A percentile compares a stretch with the other conserved stretches of the same genome.
These are phyloP conservation scores for Dinochytrium kinnereticum DNA, from an alignment of 371 early-diverging fungal genomes.

Conservation along the genomic window DNA sequence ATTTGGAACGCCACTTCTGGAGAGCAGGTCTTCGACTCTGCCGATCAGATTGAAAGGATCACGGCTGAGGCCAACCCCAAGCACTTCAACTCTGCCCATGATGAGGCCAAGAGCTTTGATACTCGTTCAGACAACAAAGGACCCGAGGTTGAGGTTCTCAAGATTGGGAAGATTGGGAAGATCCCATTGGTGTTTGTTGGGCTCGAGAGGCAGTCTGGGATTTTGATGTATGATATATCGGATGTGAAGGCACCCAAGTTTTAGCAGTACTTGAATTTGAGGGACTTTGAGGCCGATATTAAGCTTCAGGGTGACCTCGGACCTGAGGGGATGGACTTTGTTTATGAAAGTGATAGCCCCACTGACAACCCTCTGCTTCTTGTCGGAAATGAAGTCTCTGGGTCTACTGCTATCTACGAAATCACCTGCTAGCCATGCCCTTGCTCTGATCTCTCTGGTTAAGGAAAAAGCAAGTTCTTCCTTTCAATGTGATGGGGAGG, in stretches of 20 bases:
- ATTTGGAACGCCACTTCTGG: constrained; percentile 12
- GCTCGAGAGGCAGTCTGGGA: constrained; percentile 11
- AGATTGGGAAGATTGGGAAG: constrained; percentile 4
- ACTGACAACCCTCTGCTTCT: constrained; percentile 15
- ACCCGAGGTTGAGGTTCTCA: constrained; percentile 11
- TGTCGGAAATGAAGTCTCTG: constrained; percentile 19
- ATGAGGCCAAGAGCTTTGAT: constrained; percentile 12
- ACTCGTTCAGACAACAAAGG: constrained; percentile 11
- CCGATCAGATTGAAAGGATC: not conserved
- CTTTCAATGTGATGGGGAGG: too few species aligned
- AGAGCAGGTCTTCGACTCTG: constrained; percentile 9
- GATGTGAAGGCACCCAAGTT: constrained; percentile 1
- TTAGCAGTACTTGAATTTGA: constrained; percentile 2
- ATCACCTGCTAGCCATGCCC: constrained; percentile 14
- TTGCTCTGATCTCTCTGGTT: too few species aligned
- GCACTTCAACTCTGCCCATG: constrained; percentile 14
- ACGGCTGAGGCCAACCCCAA: not conserved
- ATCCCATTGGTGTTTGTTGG: constrained; percentile 9
- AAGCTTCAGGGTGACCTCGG: constrained; percentile 13
- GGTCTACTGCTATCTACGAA: constrained; percentile 16
- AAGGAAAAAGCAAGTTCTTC: too few species aligned
- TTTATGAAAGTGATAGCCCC: constrained; percentile 3
- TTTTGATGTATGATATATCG: constrained; percentile 18
- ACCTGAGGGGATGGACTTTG: constrained; percentile 19
- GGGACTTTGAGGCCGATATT: not conserved